Percentiles rank a stretch among this genome's conserved stretches.
Conservation (phyloP, 106 monocot genomes). For the Apostasia ramifera region DNA sequence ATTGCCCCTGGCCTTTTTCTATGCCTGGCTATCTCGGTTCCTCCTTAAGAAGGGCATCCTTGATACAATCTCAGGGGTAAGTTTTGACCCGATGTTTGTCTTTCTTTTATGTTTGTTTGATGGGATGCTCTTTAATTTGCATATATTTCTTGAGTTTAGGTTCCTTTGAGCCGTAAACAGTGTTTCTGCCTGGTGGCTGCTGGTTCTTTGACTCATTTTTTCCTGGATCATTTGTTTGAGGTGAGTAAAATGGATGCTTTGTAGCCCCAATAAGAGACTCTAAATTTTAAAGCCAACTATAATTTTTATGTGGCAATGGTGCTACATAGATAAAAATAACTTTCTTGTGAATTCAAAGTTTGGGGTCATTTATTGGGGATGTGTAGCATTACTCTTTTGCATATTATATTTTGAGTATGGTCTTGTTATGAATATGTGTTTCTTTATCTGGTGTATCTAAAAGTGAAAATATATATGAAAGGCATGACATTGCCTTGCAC, state of each 20-base stretch:
- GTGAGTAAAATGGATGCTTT: constrained; percentile 16
- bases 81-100: not conserved
- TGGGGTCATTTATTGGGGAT: no score
- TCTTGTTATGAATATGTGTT: no score
- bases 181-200: constrained; percentile 66
- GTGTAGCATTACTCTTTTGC: no score
- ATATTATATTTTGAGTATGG: no score
- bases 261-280: no score
- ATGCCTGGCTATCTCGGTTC: constrained; percentile 45
- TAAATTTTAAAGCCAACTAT: no score
- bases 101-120: not conserved
- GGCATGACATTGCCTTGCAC: no score
- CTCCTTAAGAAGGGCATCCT: constrained; percentile 39
- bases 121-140: not conserved
- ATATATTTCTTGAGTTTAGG: constrained; percentile 20
- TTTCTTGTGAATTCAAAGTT: no score
- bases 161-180: constrained; percentile 44
- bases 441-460: no score
- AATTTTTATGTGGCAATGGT: no score
- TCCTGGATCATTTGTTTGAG: constrained; percentile 92
- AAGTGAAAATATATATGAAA: no score
- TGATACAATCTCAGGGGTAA: constrained; percentile 51
- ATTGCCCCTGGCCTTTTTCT: constrained; percentile 52
- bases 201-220: constrained; percentile 82
- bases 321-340: no score